phyloP scores from a whole-genome alignment of 257 asterid species.

The Petunia axillaris region DNA sequence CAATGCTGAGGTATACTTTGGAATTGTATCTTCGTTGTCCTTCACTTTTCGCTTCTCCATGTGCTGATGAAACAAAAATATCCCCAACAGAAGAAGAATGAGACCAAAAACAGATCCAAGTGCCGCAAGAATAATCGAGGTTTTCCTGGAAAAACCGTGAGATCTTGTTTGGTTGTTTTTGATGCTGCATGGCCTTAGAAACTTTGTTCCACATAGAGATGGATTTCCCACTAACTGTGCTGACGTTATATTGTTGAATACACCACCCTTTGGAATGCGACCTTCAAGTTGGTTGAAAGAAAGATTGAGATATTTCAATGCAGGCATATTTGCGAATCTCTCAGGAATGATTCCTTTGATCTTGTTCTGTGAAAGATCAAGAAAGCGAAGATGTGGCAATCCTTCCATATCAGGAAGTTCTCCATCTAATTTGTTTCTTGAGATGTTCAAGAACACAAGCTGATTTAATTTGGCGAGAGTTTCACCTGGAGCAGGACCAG shows the following conservation, averaged over 20 bases:
- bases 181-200: slow-evolving; percentile 40
- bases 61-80: slow-evolving; percentile 23
- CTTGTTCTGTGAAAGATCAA: slow-evolving; percentile 73
- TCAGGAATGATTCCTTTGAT: slow-evolving; percentile 67
- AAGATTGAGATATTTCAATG: slow-evolving; percentile 65
- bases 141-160: slow-evolving; percentile 39
- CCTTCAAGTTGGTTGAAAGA: slow-evolving; percentile 79
- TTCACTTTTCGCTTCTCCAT: slow-evolving; percentile 33
- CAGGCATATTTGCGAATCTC: slow-evolving; percentile 43
- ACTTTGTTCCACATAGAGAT: slow-evolving; percentile 58
- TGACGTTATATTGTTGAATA: slow-evolving; percentile 38
- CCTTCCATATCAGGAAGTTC: slow-evolving; percentile 54
- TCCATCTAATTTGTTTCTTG: slow-evolving; percentile 61
- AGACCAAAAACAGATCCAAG: slow-evolving; percentile 43
- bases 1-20: slow-evolving; percentile 35
- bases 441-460: slow-evolving; percentile 59
- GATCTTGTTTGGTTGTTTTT: slow-evolving; percentile 21
- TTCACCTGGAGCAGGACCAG: slow-evolving; percentile 50
- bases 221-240: slow-evolving; percentile 57
- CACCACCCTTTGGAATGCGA: slow-evolving; percentile 54
- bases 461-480: slow-evolving; percentile 46
- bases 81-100: slow-evolving; percentile 37
- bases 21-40: slow-evolving; percentile 28
- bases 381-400: slow-evolving; percentile 43
- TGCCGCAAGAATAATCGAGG: slow-evolving; percentile 39